Base-by-base conservation (phyloP, 305 asterid genomes). In the Stenogyne calaminthoides region DNA sequence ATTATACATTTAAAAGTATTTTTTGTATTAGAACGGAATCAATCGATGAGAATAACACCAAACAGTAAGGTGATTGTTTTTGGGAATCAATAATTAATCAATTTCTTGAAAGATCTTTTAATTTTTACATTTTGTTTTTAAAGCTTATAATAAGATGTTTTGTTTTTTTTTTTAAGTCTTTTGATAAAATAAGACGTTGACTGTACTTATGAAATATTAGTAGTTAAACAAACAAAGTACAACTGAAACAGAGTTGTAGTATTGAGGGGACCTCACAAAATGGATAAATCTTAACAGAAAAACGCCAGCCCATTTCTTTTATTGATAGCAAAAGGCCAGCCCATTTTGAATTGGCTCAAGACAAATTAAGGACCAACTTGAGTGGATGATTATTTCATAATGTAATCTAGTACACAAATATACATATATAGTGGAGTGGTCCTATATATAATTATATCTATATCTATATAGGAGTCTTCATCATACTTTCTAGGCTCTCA, bases 321-420 rank as follows among this genome's bases (percentile, higher is more conserved):
- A 14, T 18, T 54, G 12, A 54, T 27, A 9, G 14, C 70, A 64
- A 64, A 64, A 64, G 0, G 47, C 72, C 77, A 73, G 19, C 67
- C 36, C 39, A 65, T 40, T 39, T 46, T 65, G 49, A 55, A 55
- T 65, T 73, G 56, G 69, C 69, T 60, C 37, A 32, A 19, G 49
- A 60, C n/a, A 59, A 71, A 71, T 10, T 9, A 68, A 40, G 72
- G 67, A 25, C 52, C 73, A 66, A 55, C 61, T 74, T 57, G 59
- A 22, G 3, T 39, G 5, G 2, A 63, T 54, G 15, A 73, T 64
- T 64, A 54, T 54, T 52, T 39, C 36, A 3, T 51, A 36, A 72
- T 27, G 39, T 52, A 16, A 52, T 52, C 27, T 52, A 52, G 32
- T 55, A 19, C 60, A 19, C 60, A 18, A 9, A 55, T 16, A 54